Conservation (phyloP, 768 basidiomycete genomes). For the Rhodotorula graminis region DNA sequence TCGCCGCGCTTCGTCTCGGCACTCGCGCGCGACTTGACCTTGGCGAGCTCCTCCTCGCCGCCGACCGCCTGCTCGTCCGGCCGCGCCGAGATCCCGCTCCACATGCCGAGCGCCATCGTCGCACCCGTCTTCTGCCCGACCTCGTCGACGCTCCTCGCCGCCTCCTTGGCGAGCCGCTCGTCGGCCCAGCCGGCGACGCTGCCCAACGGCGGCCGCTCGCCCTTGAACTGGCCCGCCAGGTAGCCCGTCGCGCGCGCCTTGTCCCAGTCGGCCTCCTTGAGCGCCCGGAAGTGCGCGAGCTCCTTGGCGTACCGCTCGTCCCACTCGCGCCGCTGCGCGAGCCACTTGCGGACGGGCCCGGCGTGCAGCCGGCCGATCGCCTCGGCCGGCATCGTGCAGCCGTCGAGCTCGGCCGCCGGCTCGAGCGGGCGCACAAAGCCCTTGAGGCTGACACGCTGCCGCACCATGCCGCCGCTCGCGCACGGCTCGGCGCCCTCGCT, state of each 20-base stretch:
- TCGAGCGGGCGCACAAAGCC: conserved; percentile 79
- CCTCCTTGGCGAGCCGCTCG: conserved; percentile 40
- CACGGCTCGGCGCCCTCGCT: conserved; percentile 38
- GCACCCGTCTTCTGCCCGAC: conserved; percentile 42
- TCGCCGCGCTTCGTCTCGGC: neutral
- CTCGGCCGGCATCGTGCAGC: conserved; percentile 60
- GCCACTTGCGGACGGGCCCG: conserved; percentile 47
- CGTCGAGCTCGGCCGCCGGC: conserved; percentile 61
- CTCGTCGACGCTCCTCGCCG: conserved; percentile 47
- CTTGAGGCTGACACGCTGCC: conserved; percentile 76
- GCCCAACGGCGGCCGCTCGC: conserved; percentile 45
- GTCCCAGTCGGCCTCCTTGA: conserved; percentile 41
- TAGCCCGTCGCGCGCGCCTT: conserved; percentile 44
- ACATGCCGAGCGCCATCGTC: conserved; percentile 43
- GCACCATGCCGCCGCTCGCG: conserved; percentile 60
- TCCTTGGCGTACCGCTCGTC: conserved; percentile 45
- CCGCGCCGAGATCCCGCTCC: conserved; percentile 44
- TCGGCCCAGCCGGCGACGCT: conserved; percentile 44
- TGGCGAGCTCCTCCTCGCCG: conserved; percentile 40
- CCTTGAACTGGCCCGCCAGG: conserved; percentile 44
- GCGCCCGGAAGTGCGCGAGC: conserved; percentile 41
- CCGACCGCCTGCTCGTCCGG: conserved; percentile 43
- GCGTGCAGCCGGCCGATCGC: conserved; percentile 55
- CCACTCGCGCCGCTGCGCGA: conserved; percentile 44
- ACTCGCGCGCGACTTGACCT: neutral